These are phyloP conservation scores for Alternaria triticina DNA, from an alignment of 2,329 filamentous ascomycete species.

Conservation along the genomic window DNA sequence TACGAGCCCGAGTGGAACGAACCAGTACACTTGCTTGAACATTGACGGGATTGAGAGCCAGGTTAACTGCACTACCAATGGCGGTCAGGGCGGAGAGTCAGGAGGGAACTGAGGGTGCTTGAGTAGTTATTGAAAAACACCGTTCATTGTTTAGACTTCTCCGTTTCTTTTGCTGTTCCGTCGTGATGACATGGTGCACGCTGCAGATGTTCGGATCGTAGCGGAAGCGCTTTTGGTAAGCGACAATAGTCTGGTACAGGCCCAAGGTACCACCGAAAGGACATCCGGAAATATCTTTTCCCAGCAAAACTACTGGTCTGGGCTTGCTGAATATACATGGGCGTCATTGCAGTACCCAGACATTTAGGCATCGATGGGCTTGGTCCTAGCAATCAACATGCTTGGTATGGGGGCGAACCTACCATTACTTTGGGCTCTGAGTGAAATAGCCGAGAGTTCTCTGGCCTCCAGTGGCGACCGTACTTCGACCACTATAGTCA, in stretches of 20 bases:
- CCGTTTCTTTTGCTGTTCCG: no score
- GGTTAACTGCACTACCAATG: constrained; percentile 37
- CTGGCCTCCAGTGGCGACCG: not conserved
- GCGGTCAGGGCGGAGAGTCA: constrained; percentile 28
- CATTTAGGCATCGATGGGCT: not conserved
- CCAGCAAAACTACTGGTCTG: not conserved
- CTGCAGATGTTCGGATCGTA: not conserved
- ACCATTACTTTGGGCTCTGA: not conserved
- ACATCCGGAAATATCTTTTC: not conserved
- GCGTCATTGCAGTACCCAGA: not conserved
- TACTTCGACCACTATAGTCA: fast-evolving
- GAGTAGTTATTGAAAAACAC: not conserved
- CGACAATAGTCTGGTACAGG: not conserved
- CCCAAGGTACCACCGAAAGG: not conserved
- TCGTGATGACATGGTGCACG: not conserved
- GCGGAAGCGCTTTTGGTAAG: not conserved
- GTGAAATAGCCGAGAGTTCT: not conserved
- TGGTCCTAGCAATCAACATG: not conserved
- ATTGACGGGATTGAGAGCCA: constrained; percentile 35
- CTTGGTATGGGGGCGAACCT: not conserved
- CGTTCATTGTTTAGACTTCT: no score
- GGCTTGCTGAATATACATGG: not conserved
- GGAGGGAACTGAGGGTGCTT: not conserved
- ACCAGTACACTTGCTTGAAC: constrained; percentile 55
- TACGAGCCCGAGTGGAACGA: constrained; percentile 54